A percentile compares a stretch with the other conserved stretches of the same genome.
Conservation (phyloP, 2,329 filamentous ascomycete genomes). For the Sporothrix curviconia region DNA sequence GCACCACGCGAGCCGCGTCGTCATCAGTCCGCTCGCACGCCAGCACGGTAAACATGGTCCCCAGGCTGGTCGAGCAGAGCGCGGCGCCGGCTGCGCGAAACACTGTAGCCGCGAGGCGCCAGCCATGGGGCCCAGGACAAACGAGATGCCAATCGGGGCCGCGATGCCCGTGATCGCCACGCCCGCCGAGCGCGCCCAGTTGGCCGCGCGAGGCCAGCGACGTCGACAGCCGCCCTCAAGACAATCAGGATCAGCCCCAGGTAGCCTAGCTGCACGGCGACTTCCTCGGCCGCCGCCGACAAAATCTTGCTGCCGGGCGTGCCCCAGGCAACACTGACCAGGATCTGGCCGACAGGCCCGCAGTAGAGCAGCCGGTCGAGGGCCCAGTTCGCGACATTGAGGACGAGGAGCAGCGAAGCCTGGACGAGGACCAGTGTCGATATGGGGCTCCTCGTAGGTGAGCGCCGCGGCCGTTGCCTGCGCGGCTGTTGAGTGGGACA, state of each 20-base stretch:
- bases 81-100: conserved; percentile 68
- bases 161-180: conserved; percentile 62
- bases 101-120: conserved; percentile 46
- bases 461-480: conserved; percentile 9
- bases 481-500: too few species aligned
- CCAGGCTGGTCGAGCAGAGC: conserved; percentile 66
- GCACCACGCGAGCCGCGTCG: conserved; percentile 46
- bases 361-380: conserved; percentile 60
- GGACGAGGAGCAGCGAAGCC: conserved; percentile 54
- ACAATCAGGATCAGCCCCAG: conserved; percentile 66
- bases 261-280: conserved; percentile 62
- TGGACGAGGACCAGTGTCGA: conserved; percentile 53
- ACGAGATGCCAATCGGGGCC: conserved; percentile 60
- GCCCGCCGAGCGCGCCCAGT: conserved; percentile 50
- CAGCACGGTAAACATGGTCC: conserved; percentile 58
- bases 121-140: conserved; percentile 46
- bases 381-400: conserved; percentile 51
- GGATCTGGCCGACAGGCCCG: conserved; percentile 64
- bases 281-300: conserved; percentile 41
- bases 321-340: conserved; percentile 65
- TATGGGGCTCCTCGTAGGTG: conserved; percentile 55
- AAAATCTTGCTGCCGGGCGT: conserved; percentile 59
- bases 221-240: conserved; percentile 60
- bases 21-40: conserved; percentile 35
- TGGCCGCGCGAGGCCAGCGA: conserved; percentile 51